phyloP scores from a whole-genome alignment of 148 eudicot genomes.

The Linanthus parryae region DNA sequence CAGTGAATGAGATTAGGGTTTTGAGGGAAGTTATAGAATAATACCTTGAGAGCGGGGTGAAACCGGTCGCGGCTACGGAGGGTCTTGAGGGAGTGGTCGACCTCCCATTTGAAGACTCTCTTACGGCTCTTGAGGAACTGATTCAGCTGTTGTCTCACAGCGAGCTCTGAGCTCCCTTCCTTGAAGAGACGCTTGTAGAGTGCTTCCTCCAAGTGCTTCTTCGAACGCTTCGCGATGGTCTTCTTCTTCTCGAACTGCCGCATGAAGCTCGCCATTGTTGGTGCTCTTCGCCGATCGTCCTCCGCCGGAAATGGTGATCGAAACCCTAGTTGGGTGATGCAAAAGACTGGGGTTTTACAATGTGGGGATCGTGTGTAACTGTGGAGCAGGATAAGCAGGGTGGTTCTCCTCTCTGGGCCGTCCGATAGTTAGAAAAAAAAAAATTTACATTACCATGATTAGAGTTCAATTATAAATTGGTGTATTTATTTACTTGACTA shows the following conservation, averaged over 20 bases:
- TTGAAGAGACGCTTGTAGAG: slow-evolving; percentile 57
- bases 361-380: not conserved
- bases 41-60: slow-evolving; percentile 80
- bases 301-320: not conserved
- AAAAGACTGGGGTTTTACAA: not conserved
- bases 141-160: slow-evolving; percentile 63
- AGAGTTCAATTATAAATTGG: too few relatives aligned
- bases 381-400: not conserved
- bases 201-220: slow-evolving; percentile 74
- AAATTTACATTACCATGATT: too few relatives aligned
- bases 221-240: slow-evolving; percentile 55
- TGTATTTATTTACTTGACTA: too few relatives aligned
- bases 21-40: not conserved
- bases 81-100: slow-evolving; percentile 66
- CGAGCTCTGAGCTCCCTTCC: slow-evolving; percentile 63
- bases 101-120: slow-evolving; percentile 88
- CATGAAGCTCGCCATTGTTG: slow-evolving; percentile 22
- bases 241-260: slow-evolving; percentile 44
- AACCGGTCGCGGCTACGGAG: slow-evolving; percentile 69
- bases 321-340: slow-evolving; percentile 12
- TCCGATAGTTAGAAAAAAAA: too few relatives aligned
- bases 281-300: not conserved
- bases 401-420: not conserved
- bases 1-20: not conserved
- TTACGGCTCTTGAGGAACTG: slow-evolving; percentile 53